Evolutionary conservation across 352 stramenopile genomes (phyloP).

Genomic region (Globisporangium radiosum): DNA sequence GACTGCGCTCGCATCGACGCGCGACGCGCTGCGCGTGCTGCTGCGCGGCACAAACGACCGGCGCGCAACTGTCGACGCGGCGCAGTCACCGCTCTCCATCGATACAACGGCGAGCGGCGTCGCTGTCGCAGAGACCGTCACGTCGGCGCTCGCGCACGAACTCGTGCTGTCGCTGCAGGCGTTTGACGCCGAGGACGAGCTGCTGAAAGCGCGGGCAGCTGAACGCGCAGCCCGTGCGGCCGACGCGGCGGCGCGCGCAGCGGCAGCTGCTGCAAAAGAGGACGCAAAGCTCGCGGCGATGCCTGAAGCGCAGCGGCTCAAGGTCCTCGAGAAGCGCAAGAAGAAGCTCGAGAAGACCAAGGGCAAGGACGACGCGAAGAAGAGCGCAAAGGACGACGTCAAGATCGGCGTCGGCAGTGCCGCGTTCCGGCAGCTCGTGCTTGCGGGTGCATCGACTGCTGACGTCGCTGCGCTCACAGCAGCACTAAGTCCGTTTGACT

Average conservation of each 20-base stretch:
- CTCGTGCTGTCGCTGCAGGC: constrained; percentile 41
- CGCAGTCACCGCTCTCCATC: constrained; percentile 7
- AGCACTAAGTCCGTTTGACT: constrained; percentile 50
- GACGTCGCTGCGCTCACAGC: constrained; percentile 7
- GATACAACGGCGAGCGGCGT: constrained; percentile 19
- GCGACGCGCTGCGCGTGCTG: constrained; percentile 52
- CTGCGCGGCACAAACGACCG: constrained; percentile 50
- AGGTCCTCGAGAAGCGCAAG: constrained; percentile 72
- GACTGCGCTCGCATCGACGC: constrained; percentile 43
- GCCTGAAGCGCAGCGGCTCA: constrained; percentile 63
- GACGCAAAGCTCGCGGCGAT: constrained; percentile 79
- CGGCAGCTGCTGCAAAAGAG: constrained; percentile 67
- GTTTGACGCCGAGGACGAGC: constrained; percentile 55
- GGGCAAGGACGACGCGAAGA: constrained; percentile 72
- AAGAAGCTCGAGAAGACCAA: constrained; percentile 84
- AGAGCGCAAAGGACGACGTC: constrained; percentile 55
- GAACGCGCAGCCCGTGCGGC: constrained; percentile 61
- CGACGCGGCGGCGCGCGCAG: constrained; percentile 62
- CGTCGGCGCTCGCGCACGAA: constrained; percentile 35
- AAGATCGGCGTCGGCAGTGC: constrained; percentile 61
- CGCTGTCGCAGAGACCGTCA: constrained; percentile 42
- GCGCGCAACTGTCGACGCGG: constrained; percentile 20
- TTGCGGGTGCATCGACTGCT: neutral
- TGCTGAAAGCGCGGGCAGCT: constrained; percentile 40
- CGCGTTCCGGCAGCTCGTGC: constrained; percentile 49